Evolutionary conservation across 257 asterid species (phyloP).

Genomic region (Thymus quinquecostatus): DNA sequence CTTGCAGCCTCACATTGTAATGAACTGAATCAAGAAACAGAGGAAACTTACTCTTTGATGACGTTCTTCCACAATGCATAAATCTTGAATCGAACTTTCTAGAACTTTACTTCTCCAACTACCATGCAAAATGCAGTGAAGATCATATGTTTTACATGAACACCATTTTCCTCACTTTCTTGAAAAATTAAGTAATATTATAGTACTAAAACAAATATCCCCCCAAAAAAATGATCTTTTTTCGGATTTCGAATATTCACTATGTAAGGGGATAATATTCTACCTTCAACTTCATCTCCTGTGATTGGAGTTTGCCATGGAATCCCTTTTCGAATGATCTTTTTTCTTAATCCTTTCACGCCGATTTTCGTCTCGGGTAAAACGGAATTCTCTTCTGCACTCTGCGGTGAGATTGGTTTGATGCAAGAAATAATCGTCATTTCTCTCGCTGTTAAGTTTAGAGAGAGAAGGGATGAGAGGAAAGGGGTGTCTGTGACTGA

Average conservation of each 20-base stretch:
- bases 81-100: not conserved
- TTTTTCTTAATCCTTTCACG: not conserved
- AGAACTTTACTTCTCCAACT: not conserved
- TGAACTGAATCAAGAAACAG: conserved; percentile 50
- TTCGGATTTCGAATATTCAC: not conserved
- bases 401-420: conserved; percentile 3
- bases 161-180: not conserved
- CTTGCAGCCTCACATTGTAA: conserved; percentile 51
- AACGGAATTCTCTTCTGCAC: conserved; percentile 21
- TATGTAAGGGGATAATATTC: not conserved
- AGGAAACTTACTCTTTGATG: not conserved
- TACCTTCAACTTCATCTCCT: conserved; percentile 73
- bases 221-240: not conserved
- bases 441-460: conserved; percentile 15
- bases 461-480: conserved; percentile 30
- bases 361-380: conserved; percentile 25
- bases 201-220: not conserved
- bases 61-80: not conserved
- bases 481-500: not conserved
- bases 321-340: conserved; percentile 44
- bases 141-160: not conserved
- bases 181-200: not conserved
- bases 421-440: conserved; percentile 18
- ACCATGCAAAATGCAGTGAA: not conserved
- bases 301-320: conserved; percentile 68